Base-by-base conservation (phyloP, 2,329 filamentous ascomycete genomes). In the Pestalotiopsis sp. region DNA sequence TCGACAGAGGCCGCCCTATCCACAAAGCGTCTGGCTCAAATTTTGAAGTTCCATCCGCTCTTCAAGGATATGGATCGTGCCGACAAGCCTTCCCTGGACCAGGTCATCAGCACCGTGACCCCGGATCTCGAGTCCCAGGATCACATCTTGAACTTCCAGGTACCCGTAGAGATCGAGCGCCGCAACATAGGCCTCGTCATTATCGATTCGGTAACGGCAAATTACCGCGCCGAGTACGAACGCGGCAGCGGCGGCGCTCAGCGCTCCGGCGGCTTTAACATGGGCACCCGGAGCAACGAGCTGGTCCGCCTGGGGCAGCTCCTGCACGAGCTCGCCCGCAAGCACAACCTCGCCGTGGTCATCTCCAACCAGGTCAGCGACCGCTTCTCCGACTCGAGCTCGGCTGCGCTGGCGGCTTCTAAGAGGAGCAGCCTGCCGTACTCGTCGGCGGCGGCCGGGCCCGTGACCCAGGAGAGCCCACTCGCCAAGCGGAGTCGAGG, bases 361-460 rank as follows among this genome's bases (percentile, higher is more conserved):
- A 92, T 98, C 3, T 92, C 95, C 4, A 99, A 99, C 77, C 96
- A 99, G 79, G 95, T 99, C 38, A 92, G 93, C 5, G 96, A 99
- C 80, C 91, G 94, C 4, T 97, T 99, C 73, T 61, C 64, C 35
- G 38, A 65, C 48, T 44, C 60, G 64, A 63, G 38, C 30, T 60
- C 65, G 26, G 57, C 66, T 35, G 57, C 60, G 55, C 30, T 62
- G 59, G 70, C 73, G 26, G n/a, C 71, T 65, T 67, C 68, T 71
- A 73, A 71, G 68, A 67, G 64, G 64, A 65, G 67, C 59, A 52
- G 48, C 55, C 40, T 63, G 55, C 40, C 63, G 61, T 71, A 52
- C 76, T 38, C 26, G 2, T 52, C 20, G 20, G 17, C 44, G 2
- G 22, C 14, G 2, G 22, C 14, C 1, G 40, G 60, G 10, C 60